phyloP scores from a whole-genome alignment of 164 flowering plant species.

The Taxillus chinensis region DNA sequence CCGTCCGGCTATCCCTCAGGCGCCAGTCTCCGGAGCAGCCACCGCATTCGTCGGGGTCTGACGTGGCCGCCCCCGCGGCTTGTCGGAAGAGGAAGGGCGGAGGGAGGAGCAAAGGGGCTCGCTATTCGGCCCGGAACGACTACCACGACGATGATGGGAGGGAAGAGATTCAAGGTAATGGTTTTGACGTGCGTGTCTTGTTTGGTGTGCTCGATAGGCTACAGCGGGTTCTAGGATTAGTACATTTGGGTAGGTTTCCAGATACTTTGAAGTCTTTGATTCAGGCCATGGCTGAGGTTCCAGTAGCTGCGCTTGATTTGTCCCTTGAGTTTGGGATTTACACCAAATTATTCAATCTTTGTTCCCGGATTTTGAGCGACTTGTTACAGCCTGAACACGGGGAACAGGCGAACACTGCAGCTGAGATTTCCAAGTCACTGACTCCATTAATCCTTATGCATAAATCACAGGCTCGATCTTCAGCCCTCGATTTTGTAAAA shows the following conservation, averaged over 20 bases:
- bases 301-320: conserved; percentile 41
- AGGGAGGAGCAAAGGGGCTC: conserved; percentile 12
- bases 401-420: conserved; percentile 35
- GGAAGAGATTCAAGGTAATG: conserved; percentile 14
- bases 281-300: conserved; percentile 60
- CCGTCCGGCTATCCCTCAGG: conserved; percentile 55
- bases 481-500: conserved; percentile 55
- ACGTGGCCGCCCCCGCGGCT: background rate
- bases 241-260: conserved; percentile 71
- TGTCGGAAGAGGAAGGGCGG: conserved; percentile 23
- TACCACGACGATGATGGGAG: background rate
- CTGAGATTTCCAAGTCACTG: conserved; percentile 64
- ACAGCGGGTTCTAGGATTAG: conserved; percentile 33
- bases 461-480: conserved; percentile 52
- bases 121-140: conserved; percentile 1
- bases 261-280: conserved; percentile 73
- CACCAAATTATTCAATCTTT: conserved; percentile 29
- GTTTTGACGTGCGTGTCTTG: conserved; percentile 31
- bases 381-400: conserved; percentile 69
- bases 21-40: background rate
- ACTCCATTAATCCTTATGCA: conserved; percentile 39
- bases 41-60: background rate
- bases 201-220: conserved; percentile 44
- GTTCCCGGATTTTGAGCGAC: conserved; percentile 40
- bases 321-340: conserved; percentile 20